phyloP scores from a whole-genome alignment of 106 monocot species.

The Ottelia alismoides region DNA sequence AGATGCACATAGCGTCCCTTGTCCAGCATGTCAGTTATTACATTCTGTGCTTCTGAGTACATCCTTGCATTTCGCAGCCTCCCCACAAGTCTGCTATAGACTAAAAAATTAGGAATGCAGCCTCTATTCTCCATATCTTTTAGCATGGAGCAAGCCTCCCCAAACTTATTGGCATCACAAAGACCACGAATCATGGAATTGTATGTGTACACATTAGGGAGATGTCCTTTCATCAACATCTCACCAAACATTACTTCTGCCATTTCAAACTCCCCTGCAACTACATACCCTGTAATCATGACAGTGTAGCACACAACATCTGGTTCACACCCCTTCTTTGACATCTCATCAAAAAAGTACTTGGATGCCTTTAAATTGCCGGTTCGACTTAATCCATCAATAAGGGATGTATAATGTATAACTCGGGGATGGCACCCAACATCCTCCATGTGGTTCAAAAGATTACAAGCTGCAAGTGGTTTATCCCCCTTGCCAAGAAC shows the following conservation, averaged over 20 bases:
- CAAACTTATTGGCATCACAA: conserved; percentile 52
- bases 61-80: conserved; percentile 65
- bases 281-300: conserved; percentile 66
- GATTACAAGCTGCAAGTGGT: conserved; percentile 64
- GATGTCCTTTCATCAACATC: conserved; percentile 54
- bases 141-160: conserved; percentile 63
- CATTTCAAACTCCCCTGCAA: conserved; percentile 51
- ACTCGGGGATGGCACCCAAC: conserved; percentile 55
- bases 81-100: conserved; percentile 56
- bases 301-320: conserved; percentile 94
- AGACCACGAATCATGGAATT: conserved; percentile 87
- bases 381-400: conserved; percentile 83
- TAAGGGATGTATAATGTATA: conserved; percentile 79
- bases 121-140: conserved; percentile 64
- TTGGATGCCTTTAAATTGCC: conserved; percentile 73
- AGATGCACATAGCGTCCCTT: conserved; percentile 80
- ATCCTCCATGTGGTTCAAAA: conserved; percentile 74
- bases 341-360: conserved; percentile 89
- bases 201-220: conserved; percentile 90
- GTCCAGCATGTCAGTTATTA: conserved; percentile 68
- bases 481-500: conserved; percentile 87
- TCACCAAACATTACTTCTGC: conserved; percentile 51
- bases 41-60: conserved; percentile 39
- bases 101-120: conserved; percentile 70
- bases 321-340: conserved; percentile 55